phyloP scores from a whole-genome alignment of 2,329 filamentous ascomycete genomes.

The Nothopassalora personata region DNA sequence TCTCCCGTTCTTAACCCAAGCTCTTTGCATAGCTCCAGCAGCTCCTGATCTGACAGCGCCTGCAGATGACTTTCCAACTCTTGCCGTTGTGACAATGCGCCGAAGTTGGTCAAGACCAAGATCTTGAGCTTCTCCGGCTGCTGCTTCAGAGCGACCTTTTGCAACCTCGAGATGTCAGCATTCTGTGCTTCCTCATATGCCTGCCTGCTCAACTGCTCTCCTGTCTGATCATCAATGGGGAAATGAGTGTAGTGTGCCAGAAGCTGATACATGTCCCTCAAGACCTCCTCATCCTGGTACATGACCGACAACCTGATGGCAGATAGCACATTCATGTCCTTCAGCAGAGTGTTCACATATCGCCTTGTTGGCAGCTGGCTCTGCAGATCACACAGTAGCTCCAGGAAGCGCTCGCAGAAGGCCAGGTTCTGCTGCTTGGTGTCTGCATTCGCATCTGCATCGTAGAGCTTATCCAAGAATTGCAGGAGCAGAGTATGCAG shows the following conservation, averaged over 20 bases:
- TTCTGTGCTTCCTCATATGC: slow-evolving; percentile 80
- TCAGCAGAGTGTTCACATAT: slow-evolving; percentile 83
- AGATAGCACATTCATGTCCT: slow-evolving; percentile 77
- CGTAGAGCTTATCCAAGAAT: slow-evolving; percentile 70
- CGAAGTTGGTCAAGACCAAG: slow-evolving; percentile 86
- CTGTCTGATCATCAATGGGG: slow-evolving; percentile 84
- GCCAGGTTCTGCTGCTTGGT: slow-evolving; percentile 52
- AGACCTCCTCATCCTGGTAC: slow-evolving; percentile 67
- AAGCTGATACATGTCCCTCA: slow-evolving; percentile 76
- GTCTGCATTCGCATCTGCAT: slow-evolving; percentile 31
- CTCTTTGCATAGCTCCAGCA: slow-evolving; percentile 61
- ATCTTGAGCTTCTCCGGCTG: slow-evolving; percentile 91
- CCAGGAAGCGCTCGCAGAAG: slow-evolving; percentile 90
- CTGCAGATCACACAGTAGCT: slow-evolving; percentile 83
- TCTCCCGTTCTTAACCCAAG: slow-evolving; percentile 69
- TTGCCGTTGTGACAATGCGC: slow-evolving; percentile 70
- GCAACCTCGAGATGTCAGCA: slow-evolving; percentile 67
- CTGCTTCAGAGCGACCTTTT: slow-evolving; percentile 69
- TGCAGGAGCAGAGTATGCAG: slow-evolving; percentile 79
- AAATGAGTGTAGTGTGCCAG: slow-evolving; percentile 84
- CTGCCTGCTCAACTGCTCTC: slow-evolving; percentile 64
- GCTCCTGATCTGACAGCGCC: slow-evolving; percentile 66
- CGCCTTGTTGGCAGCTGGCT: slow-evolving; percentile 90
- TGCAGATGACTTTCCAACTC: slow-evolving; percentile 75
- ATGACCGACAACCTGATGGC: slow-evolving; percentile 72